Conservation (phyloP, 495 filamentous ascomycete species). For the Aspergillus bertholletiae region DNA sequence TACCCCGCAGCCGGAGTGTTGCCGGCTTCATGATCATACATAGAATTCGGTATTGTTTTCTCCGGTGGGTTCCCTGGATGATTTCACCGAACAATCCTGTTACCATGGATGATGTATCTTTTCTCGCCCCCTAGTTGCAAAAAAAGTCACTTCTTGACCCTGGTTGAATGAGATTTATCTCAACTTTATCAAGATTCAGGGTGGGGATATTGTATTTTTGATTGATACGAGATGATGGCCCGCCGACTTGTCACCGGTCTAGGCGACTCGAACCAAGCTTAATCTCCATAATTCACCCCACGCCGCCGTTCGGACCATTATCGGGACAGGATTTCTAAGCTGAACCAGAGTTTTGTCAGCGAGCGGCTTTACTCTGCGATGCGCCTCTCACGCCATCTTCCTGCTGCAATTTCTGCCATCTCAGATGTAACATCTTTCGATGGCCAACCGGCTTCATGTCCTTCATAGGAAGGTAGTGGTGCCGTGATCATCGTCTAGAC, state of each 20-base stretch:
- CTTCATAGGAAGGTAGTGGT: constrained; percentile 21
- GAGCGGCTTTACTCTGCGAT: constrained; percentile 2
- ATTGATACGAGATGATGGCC: background rate
- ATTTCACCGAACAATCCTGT: background rate
- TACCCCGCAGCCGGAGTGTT: background rate
- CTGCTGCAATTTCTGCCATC: background rate
- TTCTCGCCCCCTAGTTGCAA: background rate
- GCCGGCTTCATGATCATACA: background rate
- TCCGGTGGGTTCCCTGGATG: background rate
- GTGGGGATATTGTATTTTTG: background rate
- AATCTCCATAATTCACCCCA: background rate
- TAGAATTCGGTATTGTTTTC: too few species aligned
- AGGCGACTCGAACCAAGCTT: constrained; percentile 4
- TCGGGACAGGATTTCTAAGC: constrained; percentile 7
- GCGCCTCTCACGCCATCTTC: constrained; percentile 9
- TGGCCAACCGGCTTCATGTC: constrained; percentile 20
- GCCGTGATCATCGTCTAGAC: constrained; percentile 4
- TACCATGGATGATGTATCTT: background rate
- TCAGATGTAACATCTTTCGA: constrained; percentile 18
- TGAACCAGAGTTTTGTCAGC: constrained; percentile 23
- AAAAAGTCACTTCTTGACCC: background rate
- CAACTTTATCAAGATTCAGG: background rate
- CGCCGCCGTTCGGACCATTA: background rate
- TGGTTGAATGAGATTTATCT: background rate
- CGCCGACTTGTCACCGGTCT: too few species aligned